These are phyloP conservation scores for Colletotrichum graminicola DNA, from an alignment of 2,329 filamentous ascomycete species.

Conservation along the genomic window DNA sequence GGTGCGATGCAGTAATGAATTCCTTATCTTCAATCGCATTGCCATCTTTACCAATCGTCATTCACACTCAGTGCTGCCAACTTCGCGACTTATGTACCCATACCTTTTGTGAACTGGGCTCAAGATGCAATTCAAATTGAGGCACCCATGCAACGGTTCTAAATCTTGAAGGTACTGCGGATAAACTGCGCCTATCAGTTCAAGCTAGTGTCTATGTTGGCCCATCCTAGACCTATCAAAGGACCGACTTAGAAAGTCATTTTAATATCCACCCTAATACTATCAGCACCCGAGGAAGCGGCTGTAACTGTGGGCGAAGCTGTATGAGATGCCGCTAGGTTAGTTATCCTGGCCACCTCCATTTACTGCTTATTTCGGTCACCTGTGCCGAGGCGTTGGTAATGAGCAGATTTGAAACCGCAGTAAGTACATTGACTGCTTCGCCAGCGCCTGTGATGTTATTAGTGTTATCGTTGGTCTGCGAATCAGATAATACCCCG, in stretches of 20 bases:
- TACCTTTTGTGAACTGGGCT: not conserved
- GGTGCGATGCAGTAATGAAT: not conserved
- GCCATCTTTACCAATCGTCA: no score
- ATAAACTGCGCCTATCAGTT: no score
- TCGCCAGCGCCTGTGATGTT: constrained; percentile 61
- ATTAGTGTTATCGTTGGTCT: constrained; percentile 61
- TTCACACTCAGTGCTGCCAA: not conserved
- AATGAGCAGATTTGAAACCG: constrained; percentile 57
- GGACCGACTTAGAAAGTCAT: not conserved
- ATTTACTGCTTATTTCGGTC: not conserved
- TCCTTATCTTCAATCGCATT: not conserved
- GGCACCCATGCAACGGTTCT: no score
- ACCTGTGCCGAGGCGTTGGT: constrained; percentile 29
- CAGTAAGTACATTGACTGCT: constrained; percentile 59
- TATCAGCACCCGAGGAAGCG: not conserved
- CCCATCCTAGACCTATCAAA: not conserved
- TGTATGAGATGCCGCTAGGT: not conserved
- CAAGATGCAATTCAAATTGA: not conserved
- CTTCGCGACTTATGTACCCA: not conserved
- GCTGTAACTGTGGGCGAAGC: not conserved
- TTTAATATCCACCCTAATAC: not conserved
- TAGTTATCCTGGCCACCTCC: not conserved
- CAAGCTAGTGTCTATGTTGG: not conserved
- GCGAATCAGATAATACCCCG: constrained; percentile 47
- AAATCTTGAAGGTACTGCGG: not conserved